Evolutionary conservation across 306 rosid species (phyloP).

Genomic region (Acacia melanoxylon): DNA sequence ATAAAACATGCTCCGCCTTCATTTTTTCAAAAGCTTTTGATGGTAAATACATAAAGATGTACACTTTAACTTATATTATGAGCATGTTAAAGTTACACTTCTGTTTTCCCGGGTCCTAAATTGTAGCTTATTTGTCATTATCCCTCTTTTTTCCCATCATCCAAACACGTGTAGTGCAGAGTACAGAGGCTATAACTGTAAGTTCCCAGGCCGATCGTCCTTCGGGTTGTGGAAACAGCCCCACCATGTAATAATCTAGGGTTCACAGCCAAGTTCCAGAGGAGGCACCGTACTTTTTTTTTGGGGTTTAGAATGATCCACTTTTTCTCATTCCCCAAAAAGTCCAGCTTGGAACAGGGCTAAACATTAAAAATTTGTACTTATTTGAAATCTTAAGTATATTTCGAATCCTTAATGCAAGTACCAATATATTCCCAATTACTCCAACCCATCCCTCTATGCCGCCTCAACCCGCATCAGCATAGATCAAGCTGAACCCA

Average conservation of each 20-base stretch:
- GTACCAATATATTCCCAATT: slow-evolving; percentile 54
- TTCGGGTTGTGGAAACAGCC: slow-evolving; percentile 25
- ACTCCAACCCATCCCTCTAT: slow-evolving; percentile 26
- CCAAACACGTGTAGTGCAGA: slow-evolving; percentile 36
- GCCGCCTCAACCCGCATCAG: slow-evolving; percentile 5
- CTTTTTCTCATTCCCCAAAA: slow-evolving; percentile 51
- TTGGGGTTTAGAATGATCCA: slow-evolving; percentile 28
- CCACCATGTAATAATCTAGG: slow-evolving; percentile 27
- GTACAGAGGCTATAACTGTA: slow-evolving; percentile 27
- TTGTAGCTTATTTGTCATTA: background rate
- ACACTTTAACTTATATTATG: background rate
- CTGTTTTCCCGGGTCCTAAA: background rate
- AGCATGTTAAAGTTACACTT: background rate
- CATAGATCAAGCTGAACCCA: slow-evolving; percentile 16
- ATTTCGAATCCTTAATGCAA: slow-evolving; percentile 37
- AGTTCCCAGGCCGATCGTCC: slow-evolving; percentile 26
- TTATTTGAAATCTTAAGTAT: slow-evolving; percentile 40
- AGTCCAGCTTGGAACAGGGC: slow-evolving; percentile 16
- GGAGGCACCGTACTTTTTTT: slow-evolving; percentile 33
- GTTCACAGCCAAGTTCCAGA: slow-evolving; percentile 21
- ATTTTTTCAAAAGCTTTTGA: background rate
- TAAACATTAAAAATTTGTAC: slow-evolving; percentile 36
- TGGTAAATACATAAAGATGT: background rate
- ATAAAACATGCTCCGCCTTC: slow-evolving; percentile 15
- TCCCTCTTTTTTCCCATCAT: background rate